A percentile compares a stretch with the other conserved stretches of the same genome.
These are phyloP conservation scores for Ogataea methanolica DNA, from an alignment of 805 yeast genomes.

Conservation along the genomic window DNA sequence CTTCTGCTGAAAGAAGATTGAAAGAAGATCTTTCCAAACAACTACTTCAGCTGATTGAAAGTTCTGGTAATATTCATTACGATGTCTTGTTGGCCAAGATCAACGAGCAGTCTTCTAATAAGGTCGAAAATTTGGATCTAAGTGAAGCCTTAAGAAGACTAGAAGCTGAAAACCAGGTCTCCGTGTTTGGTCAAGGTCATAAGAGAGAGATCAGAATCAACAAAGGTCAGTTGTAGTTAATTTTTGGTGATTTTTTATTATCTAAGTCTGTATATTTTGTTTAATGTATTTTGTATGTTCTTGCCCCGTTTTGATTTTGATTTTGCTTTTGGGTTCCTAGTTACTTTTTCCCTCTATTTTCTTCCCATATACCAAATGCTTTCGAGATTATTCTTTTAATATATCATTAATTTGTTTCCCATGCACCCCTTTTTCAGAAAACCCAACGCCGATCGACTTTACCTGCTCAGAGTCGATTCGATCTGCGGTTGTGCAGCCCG, in stretches of 20 bases:
- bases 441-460: neutral
- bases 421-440: neutral
- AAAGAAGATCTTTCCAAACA: constrained; percentile 69
- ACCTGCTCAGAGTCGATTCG: constrained; percentile 9
- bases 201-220: constrained; percentile 50
- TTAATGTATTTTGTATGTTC: neutral
- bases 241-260: neutral
- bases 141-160: constrained; percentile 63
- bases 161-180: constrained; percentile 65
- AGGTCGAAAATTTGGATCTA: constrained; percentile 68
- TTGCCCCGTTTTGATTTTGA: neutral
- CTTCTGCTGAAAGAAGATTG: constrained; percentile 75
- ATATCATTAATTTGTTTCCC: neutral
- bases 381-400: neutral
- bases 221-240: constrained; percentile 1
- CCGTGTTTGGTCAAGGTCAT: constrained; percentile 67
- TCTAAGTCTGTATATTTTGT: neutral
- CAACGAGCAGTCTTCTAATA: constrained; percentile 60
- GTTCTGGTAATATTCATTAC: constrained; percentile 49
- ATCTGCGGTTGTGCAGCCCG: neutral
- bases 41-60: constrained; percentile 50
- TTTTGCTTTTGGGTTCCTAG: neutral
- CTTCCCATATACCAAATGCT: neutral
- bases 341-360: neutral
- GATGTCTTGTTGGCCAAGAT: constrained; percentile 54